Evolutionary conservation across 441 rosid species (phyloP).

Genomic region (Populus hybrid): DNA sequence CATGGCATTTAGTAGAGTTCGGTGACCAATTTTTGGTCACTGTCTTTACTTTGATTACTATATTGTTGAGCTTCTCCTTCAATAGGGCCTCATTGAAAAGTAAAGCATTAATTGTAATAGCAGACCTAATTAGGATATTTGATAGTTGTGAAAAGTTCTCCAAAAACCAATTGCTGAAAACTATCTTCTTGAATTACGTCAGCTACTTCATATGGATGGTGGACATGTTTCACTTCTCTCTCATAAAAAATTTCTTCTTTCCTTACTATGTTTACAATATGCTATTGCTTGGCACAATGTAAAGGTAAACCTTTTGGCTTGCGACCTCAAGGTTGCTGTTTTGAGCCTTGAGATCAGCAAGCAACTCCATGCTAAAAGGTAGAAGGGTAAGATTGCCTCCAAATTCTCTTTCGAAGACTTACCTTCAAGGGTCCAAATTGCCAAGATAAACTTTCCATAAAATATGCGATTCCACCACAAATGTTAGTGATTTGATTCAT

Average conservation of each 20-base stretch:
- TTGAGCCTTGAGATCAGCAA: neutral
- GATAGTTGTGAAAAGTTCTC: neutral
- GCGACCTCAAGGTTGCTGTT: neutral
- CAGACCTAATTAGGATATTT: neutral
- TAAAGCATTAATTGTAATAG: neutral
- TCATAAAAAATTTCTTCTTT: too few relatives aligned
- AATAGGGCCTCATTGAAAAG: neutral
- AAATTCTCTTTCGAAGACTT: neutral
- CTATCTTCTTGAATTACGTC: neutral
- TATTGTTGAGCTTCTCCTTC: neutral
- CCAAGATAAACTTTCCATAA: neutral
- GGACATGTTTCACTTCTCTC: neutral
- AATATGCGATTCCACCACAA: neutral
- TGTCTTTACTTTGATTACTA: neutral
- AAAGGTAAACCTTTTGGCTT: neutral
- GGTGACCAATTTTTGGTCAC: neutral
- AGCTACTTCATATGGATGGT: neutral
- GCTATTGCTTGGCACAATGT: neutral
- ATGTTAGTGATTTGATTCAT: conserved; percentile 1
- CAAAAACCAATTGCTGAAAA: neutral
- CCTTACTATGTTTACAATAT: neutral
- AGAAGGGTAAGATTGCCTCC: neutral
- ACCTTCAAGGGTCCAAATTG: neutral
- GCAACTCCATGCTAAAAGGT: too few relatives aligned
- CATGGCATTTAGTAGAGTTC: neutral